Evolutionary conservation across 305 asterid species (phyloP), one percentile per base, ranked within the genome.

Genomic region (Fraxinus platypoda): DNA sequence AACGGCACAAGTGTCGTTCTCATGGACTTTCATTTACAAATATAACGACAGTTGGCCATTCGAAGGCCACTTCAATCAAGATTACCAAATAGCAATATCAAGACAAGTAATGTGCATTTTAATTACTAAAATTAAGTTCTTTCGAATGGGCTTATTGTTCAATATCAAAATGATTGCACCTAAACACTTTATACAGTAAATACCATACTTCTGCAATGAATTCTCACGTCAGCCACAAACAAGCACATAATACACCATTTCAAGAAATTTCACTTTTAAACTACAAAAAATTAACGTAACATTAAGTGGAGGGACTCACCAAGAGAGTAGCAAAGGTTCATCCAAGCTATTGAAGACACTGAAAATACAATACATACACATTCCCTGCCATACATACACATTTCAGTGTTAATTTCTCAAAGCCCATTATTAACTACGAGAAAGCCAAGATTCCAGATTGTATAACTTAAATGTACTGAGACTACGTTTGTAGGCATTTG

Each of bases 251-350:
- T 43, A 43, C 25, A 4, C 26, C n/a, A 57, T 17, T 57, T 57
- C 28, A 57, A 17, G 64, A 52, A 17, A 17, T 52, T 52, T 52
- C 23, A 52, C 23, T 52, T 1, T 17, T 52, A 52, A 52, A 57
- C 13, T 34, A 46, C 34, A 62, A 25, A 19, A 57, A 0, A 1
- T 17, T 15, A 3, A 9, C 7, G 38, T 6, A 19, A 77, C 6
- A 2, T 6, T 28, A 82, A 81, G 41, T 33, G 21, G 74, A 41
- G 46, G 4, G 2, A 83, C 81, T 84, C 82, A 95, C 98, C 98
- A 25, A 25, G 26, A 25, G 26, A 25, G 26, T 25, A 25, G 26
- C 0, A 25, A 25, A 25, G 1, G 26, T 25, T 25, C 26, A 25
- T 25, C 26, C 26, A 25, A 25, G 0, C 26, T 1, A 25, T 25